Evolutionary conservation across 176 grass and related monocot species (phyloP), one percentile per base, ranked within the genome.

Genomic region (barley (Hordeum vulgare)): DNA sequence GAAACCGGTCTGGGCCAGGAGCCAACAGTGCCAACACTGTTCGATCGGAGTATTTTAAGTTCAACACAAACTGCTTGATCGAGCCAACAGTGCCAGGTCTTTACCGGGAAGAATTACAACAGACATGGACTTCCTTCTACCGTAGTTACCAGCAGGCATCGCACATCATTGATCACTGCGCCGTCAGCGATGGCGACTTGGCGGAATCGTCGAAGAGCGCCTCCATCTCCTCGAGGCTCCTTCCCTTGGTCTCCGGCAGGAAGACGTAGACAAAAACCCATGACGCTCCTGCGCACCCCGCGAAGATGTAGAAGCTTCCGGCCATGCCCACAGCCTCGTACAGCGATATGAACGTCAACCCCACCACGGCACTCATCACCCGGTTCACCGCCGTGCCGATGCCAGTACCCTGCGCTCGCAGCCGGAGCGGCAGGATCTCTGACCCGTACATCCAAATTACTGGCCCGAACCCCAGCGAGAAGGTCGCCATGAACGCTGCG

Each of bases 191-290:
- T 17, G 70, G 24, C 6, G 70, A 49, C 7, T 49, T 4, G 70
- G 13, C 41, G 8, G 41, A 73, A 20, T 44, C 44, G 33, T 89
- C 82, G 66, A 95, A 95, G 60, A 95, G 86, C 27, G 61, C 85
- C 76, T 92, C 88, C 81, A 95, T 92, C 39, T 95, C 90, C 83
- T 94, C 92, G 63, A 94, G 81, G 76, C 45, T 94, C 86, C 60
- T 86, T 9, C 90, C 93, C 77, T 80, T 83, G 35, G 90, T 95
- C 88, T 95, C 93, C 13, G 93, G 93, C 83, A 92, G 75, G 61
- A 63, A 92, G 0, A 75, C 25, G 58, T 88, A 90, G 3, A 92
- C 85, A 62, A 92, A 95, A 21, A 92, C 39, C 83, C 85, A 92
- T 9, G 78, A 80, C 41, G 65, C 51, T 8, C 63, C 80, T 0